phyloP scores from a whole-genome alignment of 2,329 filamentous ascomycete genomes.

The Sporothrix pallida region DNA sequence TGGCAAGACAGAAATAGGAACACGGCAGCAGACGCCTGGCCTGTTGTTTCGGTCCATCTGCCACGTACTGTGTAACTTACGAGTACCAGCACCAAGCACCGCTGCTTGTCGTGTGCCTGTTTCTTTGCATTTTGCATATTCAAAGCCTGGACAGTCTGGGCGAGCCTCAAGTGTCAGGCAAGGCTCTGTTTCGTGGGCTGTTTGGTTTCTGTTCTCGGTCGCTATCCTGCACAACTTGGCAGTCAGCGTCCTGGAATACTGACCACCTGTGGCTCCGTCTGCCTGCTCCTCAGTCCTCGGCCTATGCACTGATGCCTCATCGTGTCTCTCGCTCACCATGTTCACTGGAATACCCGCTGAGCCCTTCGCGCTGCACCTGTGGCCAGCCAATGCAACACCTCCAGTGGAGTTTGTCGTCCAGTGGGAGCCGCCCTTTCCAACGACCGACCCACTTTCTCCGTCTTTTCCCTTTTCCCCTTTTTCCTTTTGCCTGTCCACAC shows the following conservation, averaged over 20 bases:
- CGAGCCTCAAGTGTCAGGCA: neutral
- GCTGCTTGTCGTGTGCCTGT: neutral
- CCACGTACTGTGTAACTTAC: too few relatives aligned
- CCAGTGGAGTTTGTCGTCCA: slow-evolving; percentile 11
- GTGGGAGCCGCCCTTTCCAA: slow-evolving; percentile 34
- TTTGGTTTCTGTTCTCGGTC: neutral
- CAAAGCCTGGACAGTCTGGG: neutral
- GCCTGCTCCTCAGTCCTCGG: neutral
- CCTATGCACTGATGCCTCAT: too few relatives aligned
- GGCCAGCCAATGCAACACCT: slow-evolving; percentile 12
- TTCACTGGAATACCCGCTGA: neutral
- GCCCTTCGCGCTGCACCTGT: slow-evolving; percentile 1
- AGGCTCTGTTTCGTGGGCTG: slow-evolving; percentile 4
- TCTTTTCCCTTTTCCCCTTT: slow-evolving; percentile 34
- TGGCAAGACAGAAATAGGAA: slow-evolving; percentile 24
- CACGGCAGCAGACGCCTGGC: slow-evolving; percentile 20
- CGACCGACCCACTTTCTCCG: slow-evolving; percentile 36
- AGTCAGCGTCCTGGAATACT: slow-evolving; percentile 6
- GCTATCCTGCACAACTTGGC: neutral
- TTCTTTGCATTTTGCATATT: neutral
- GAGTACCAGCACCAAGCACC: neutral
- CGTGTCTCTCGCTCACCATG: neutral
- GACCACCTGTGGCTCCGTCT: neutral
- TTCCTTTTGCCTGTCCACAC: slow-evolving; percentile 33
- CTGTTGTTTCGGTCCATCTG: slow-evolving; percentile 3